A percentile compares a stretch with the other conserved stretches of the same genome.
Evolutionary conservation across 2,329 filamentous ascomycete species (phyloP).

Genomic region (Zarea fungicola): DNA sequence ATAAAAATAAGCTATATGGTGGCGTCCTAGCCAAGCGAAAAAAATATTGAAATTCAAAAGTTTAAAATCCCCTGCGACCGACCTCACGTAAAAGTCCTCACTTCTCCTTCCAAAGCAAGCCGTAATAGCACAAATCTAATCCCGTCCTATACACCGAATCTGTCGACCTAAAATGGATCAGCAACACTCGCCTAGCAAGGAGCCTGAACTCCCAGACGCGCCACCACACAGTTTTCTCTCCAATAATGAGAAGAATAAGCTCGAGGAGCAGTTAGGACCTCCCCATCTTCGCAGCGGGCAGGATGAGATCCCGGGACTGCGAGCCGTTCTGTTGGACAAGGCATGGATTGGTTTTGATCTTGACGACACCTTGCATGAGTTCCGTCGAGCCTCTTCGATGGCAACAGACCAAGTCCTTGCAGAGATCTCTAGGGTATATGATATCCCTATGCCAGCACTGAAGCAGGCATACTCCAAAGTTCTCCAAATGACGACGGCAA

Average conservation of each 20-base stretch:
- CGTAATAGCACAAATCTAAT: no score
- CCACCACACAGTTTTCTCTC: neutral
- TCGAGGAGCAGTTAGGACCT: neutral
- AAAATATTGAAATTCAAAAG: no score
- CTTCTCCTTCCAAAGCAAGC: no score
- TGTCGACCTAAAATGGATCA: no score
- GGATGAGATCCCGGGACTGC: conserved; percentile 4
- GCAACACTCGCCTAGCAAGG: neutral
- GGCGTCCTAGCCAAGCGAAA: no score
- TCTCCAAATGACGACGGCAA: conserved; percentile 28
- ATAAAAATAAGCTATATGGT: no score
- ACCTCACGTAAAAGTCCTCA: no score
- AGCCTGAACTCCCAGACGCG: neutral
- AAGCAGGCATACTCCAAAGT: conserved; percentile 28
- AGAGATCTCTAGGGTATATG: conserved; percentile 24
- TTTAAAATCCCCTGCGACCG: no score
- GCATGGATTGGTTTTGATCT: conserved; percentile 43
- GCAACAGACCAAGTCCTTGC: conserved; percentile 31
- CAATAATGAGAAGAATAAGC: neutral
- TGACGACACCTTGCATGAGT: conserved; percentile 44
- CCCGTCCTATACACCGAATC: no score
- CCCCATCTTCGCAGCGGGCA: neutral
- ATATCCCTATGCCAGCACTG: conserved; percentile 14
- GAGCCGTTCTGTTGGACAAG: conserved; percentile 17
- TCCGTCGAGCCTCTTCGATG: conserved; percentile 32